These are phyloP conservation scores for Quercus bicolor DNA, from an alignment of 306 rosid genomes.

Conservation along the genomic window DNA sequence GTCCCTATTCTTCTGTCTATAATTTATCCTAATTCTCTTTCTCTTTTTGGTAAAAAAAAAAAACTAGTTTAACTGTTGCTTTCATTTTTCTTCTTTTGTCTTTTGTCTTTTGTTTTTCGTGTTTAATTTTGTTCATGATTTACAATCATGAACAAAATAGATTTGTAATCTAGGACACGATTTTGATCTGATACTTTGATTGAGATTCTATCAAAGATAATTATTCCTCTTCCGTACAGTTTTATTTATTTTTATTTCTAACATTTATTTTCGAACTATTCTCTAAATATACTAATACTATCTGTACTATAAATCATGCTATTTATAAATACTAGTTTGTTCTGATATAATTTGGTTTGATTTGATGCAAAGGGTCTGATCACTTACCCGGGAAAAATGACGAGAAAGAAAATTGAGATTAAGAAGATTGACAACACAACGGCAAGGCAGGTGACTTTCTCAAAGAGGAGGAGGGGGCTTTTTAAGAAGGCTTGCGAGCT, in stretches of 20 bases:
- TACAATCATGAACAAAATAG: too few species aligned
- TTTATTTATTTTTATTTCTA: not conserved
- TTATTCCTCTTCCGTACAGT: not conserved
- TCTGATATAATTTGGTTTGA: not conserved
- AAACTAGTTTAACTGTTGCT: too few species aligned
- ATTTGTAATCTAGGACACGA: too few species aligned
- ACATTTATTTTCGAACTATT: not conserved
- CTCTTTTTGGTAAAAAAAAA: too few species aligned
- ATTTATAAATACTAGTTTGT: not conserved
- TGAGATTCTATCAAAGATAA: too few species aligned
- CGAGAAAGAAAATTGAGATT: conserved; percentile 33
- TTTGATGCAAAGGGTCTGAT: not conserved
- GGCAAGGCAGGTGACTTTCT: conserved; percentile 43
- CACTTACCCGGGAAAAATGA: conserved; percentile 17
- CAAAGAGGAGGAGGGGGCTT: conserved; percentile 41
- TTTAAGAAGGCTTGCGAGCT: conserved; percentile 50
- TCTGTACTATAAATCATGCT: too few species aligned
- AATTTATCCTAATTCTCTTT: too few species aligned
- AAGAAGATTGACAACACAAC: conserved; percentile 41
- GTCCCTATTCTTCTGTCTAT: too few species aligned
- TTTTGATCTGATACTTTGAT: too few species aligned
- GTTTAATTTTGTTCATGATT: too few species aligned
- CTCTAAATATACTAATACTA: not conserved
- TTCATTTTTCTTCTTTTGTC: too few species aligned
- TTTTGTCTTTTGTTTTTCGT: too few species aligned